Base-by-base conservation (phyloP, 2,329 filamentous ascomycete species). In the Gnomoniopsis smithogilvyi region DNA sequence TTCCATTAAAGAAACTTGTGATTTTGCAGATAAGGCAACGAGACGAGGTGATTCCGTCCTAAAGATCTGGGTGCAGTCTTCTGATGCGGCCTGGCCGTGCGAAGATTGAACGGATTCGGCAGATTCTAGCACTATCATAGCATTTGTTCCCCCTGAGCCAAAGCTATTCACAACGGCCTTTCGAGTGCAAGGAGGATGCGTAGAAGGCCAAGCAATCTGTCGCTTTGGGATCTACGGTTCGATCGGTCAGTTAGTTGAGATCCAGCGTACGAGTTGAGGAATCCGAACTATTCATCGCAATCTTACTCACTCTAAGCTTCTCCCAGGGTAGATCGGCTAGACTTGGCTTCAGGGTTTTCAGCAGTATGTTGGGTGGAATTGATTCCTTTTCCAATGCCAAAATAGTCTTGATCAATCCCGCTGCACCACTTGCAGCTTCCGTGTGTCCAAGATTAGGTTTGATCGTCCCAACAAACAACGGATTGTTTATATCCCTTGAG, bases 361-460 rank as follows among this genome's bases (percentile, higher is more conserved):
- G 64, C 33, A 74, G 76, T 4, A n/a, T n/a, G n/a, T n/a, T n/a
- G n/a, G 74, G 73, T 1, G 73, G 71, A 2, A 77, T 58, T 0
- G 56, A 59, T 0, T 65, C 68, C 15, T 75, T 67, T 61, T 76
- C 72, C 57, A 77, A 63, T 33, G 67, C 65, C 10, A 72, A 63
- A 3, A 74, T 56, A 0, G 69, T 67, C 60, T 74, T 76, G 14
- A 79, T 66, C 19, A 79, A 49, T n/a, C 73, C 72, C 1, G 76
- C 73, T 12, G 79, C 62, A 3, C 76, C 77, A 8, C 60, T 62
- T 1, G 64, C 57, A n/a, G 56, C 61, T 30, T 65, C 63, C 0
- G 59, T 59, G 47, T 68, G 64, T 2, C 65, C 66, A 21, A 67
- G 63, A n/a, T 60, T 63, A 1, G 63, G 58, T 34, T 69, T 68